These are phyloP conservation scores for Chlorella ohadii DNA, from an alignment of 139 green algal species.

Conservation along the genomic window DNA sequence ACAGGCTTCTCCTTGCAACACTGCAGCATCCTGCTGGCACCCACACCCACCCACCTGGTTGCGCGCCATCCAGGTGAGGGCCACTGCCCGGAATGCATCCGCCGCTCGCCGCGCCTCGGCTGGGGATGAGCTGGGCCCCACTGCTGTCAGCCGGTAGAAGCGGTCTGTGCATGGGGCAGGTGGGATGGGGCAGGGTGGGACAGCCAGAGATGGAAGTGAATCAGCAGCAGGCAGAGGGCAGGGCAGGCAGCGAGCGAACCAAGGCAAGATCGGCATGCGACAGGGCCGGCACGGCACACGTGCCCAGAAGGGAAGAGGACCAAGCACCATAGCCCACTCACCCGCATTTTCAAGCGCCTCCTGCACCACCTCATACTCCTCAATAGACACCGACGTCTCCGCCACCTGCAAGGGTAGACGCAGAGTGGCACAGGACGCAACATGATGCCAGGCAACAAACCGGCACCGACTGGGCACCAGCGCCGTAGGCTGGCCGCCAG, in stretches of 20 bases:
- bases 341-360: constrained; percentile 48
- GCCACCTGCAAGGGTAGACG: constrained; percentile 32
- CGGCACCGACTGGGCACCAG: too few species aligned
- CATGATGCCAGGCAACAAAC: too few species aligned
- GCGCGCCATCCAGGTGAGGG: constrained; percentile 42
- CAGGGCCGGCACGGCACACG: too few species aligned
- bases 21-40: background rate
- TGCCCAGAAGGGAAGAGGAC: background rate
- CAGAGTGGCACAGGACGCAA: too few species aligned
- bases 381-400: constrained; percentile 19
- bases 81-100: constrained; percentile 30
- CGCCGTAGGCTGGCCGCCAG: too few species aligned
- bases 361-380: constrained; percentile 48
- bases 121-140: background rate
- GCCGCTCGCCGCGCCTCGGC: constrained; percentile 17
- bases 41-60: background rate
- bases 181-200: background rate
- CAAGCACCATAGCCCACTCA: background rate
- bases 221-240: background rate
- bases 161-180: background rate
- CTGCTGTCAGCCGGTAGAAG: constrained; percentile 35
- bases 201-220: too few species aligned
- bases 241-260: too few species aligned
- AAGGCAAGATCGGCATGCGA: too few species aligned
- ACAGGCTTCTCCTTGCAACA: background rate